Evolutionary conservation across 2,329 filamentous ascomycete species (phyloP).

Genomic region (Neocucurbitaria cava): DNA sequence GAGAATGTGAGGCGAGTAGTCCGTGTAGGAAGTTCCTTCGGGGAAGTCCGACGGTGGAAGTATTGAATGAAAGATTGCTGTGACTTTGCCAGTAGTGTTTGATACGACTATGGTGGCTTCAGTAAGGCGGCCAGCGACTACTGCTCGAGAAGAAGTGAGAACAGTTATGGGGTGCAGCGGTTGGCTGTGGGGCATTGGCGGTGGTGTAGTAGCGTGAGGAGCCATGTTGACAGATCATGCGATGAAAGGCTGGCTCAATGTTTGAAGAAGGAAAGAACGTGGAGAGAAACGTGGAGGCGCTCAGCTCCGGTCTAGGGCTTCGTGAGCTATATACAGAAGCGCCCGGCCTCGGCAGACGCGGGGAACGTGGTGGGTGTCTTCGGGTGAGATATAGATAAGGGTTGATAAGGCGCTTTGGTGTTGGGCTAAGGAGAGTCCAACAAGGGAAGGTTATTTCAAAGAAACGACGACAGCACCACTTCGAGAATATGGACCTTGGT

Average conservation of each 20-base stretch:
- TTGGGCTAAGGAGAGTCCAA: slow-evolving; percentile 16
- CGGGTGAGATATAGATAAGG: slow-evolving; percentile 40
- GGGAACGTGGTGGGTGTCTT: slow-evolving; percentile 24
- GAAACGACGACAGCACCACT: background rate
- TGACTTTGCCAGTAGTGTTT: slow-evolving; percentile 80
- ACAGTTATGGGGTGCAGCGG: slow-evolving; percentile 67
- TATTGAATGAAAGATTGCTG: slow-evolving; percentile 74
- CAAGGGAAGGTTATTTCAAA: slow-evolving; percentile 8
- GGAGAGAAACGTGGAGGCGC: slow-evolving; percentile 5
- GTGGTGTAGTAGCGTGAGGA: slow-evolving; percentile 46
- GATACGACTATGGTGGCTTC: slow-evolving; percentile 86
- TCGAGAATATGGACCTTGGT: slow-evolving; percentile 3
- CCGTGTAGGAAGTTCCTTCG: slow-evolving; percentile 72
- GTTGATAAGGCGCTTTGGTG: slow-evolving; percentile 39
- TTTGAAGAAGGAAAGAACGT: slow-evolving; percentile 11
- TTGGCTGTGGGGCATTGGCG: slow-evolving; percentile 34
- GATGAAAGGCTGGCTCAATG: slow-evolving; percentile 5
- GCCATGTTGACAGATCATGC: slow-evolving; percentile 37
- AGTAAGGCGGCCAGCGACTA: slow-evolving; percentile 77
- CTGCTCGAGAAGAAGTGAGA: slow-evolving; percentile 81
- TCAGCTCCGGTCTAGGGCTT: slow-evolving; percentile 14
- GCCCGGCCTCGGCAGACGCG: slow-evolving; percentile 31
- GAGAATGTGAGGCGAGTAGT: slow-evolving; percentile 84
- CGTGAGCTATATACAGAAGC: slow-evolving; percentile 29
- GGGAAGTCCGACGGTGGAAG: slow-evolving; percentile 81